These are phyloP conservation scores for Yarrowia sp. DNA, from an alignment of 805 yeast species.

Conservation along the genomic window DNA sequence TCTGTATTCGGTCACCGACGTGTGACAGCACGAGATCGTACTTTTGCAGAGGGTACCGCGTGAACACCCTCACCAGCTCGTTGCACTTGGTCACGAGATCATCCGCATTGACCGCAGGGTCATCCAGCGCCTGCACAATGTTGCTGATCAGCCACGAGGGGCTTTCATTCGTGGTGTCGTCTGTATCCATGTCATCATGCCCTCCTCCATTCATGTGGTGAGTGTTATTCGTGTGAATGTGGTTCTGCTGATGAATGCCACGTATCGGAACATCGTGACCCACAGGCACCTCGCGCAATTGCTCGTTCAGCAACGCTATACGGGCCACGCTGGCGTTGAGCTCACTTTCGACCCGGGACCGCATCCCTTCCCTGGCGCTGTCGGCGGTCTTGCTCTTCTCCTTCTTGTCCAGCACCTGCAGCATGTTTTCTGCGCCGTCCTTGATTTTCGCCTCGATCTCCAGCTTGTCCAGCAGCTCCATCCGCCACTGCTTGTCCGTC, in stretches of 20 bases:
- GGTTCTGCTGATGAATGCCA: not conserved
- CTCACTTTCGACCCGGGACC: slow-evolving; percentile 45
- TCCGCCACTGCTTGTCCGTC: slow-evolving; percentile 40
- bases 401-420: slow-evolving; percentile 47
- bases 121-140: slow-evolving; percentile 63
- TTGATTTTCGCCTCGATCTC: slow-evolving; percentile 51
- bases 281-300: slow-evolving; percentile 27
- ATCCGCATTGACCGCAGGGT: slow-evolving; percentile 58
- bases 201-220: slow-evolving; percentile 13
- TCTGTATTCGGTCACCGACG: slow-evolving; percentile 58
- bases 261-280: slow-evolving; percentile 27
- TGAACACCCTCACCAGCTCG: slow-evolving; percentile 64
- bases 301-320: slow-evolving; percentile 43
- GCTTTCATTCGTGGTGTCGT: slow-evolving; percentile 45
- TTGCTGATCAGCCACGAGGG: slow-evolving; percentile 72
- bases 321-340: slow-evolving; percentile 47
- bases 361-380: slow-evolving; percentile 31
- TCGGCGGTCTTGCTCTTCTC: slow-evolving; percentile 21
- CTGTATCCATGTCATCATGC: slow-evolving; percentile 23
- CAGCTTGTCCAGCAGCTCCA: slow-evolving; percentile 48
- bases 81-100: slow-evolving; percentile 67
- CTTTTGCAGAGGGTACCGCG: slow-evolving; percentile 64
- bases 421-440: slow-evolving; percentile 52
- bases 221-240: not conserved
- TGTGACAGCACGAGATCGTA: slow-evolving; percentile 61